Evolutionary conservation across 2,329 filamentous ascomycete species (phyloP).

Genomic region (Hawksworthiomyces lignivorus): DNA sequence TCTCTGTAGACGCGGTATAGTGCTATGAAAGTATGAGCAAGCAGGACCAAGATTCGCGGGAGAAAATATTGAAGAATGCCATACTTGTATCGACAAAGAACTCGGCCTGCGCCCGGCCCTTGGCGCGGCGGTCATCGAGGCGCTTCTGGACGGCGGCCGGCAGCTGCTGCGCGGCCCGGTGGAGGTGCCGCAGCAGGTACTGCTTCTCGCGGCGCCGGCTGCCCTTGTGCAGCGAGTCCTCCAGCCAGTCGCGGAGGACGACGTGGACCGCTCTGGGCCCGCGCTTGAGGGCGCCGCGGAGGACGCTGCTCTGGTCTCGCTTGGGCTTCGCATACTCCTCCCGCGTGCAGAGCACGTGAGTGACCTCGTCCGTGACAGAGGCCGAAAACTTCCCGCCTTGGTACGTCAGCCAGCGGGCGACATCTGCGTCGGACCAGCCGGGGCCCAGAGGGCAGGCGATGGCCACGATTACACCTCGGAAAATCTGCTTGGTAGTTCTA

Average conservation of each 20-base stretch:
- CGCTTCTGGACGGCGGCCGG: constrained; percentile 21
- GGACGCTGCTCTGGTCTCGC: constrained; percentile 1
- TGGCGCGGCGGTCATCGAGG: constrained; percentile 23
- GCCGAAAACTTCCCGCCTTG: constrained; percentile 53
- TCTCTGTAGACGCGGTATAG: constrained; percentile 62
- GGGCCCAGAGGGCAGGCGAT: constrained; percentile 49
- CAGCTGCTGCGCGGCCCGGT: constrained; percentile 19
- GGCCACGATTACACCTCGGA: constrained; percentile 32
- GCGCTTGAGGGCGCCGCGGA: not conserved
- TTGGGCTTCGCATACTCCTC: constrained; percentile 42
- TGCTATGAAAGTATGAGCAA: constrained; percentile 30
- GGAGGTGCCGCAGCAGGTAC: constrained; percentile 32
- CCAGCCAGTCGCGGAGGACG: constrained; percentile 46
- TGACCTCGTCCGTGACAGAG: constrained; percentile 48
- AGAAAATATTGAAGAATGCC: constrained; percentile 10
- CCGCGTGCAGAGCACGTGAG: constrained; percentile 63
- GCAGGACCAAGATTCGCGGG: not conserved
- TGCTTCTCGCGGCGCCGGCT: constrained; percentile 25
- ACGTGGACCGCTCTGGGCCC: constrained; percentile 22
- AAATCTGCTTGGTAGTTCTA: constrained; percentile 12
- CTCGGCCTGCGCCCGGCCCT: constrained; percentile 26
- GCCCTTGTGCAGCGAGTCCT: constrained; percentile 31
- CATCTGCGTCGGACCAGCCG: constrained; percentile 41
- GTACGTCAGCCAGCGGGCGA: constrained; percentile 57
- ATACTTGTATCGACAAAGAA: constrained; percentile 43